Base-by-base conservation (phyloP, 108 stramenopile genomes). In the Conticribra weissflogii region DNA sequence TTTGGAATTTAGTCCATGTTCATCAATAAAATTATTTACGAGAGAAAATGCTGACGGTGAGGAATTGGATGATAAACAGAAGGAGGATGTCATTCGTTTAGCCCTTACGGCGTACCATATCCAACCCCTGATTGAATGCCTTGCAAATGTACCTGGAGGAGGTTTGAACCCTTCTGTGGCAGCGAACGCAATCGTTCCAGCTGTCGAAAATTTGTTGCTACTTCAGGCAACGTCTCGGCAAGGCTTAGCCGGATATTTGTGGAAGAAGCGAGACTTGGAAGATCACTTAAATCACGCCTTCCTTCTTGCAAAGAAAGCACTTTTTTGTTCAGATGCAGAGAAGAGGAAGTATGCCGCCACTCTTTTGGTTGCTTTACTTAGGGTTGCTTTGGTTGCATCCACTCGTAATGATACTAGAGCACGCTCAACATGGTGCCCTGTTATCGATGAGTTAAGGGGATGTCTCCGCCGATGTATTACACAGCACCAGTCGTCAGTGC, bases 241-340 rank as follows among this genome's bases (percentile, higher is more conserved):
- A 27, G 59, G 70, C 24, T 45, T 72, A 22, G 72, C 54, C 0
- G 70, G 80, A 29, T 66, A 68, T 34, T 52, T 71, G 4, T 72
- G 80, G 74, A 81, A 81, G 41, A 61, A 63, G 23, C 50, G 32
- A 15, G 81, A 78, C 46, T 47, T 82, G 9, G 65, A 67, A 19
- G 81, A 82, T 36, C 70, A 79, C 29, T 61, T 83, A 3, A 67
- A 83, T 62, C 82, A 83, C 30, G 65, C 71, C n/a, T 79, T 79
- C 54, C 63, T 83, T 17, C 63, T 83, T 29, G 73, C 71, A 3
- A 83, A 79, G 68, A 83, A 83, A 55, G 74, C 78, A 16, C 48
- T 79, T 3, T 79, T 79, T 53, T 74, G 63, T 54, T 19, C 78
- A 1, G 82, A 83, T 63, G 58, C 63, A n/a, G 78, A 75, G 3